A percentile compares a stretch with the other conserved stretches of the same genome.
These are phyloP conservation scores for Cercospora sp. DNA, from an alignment of 2,329 filamentous ascomycete species.

Conservation along the genomic window DNA sequence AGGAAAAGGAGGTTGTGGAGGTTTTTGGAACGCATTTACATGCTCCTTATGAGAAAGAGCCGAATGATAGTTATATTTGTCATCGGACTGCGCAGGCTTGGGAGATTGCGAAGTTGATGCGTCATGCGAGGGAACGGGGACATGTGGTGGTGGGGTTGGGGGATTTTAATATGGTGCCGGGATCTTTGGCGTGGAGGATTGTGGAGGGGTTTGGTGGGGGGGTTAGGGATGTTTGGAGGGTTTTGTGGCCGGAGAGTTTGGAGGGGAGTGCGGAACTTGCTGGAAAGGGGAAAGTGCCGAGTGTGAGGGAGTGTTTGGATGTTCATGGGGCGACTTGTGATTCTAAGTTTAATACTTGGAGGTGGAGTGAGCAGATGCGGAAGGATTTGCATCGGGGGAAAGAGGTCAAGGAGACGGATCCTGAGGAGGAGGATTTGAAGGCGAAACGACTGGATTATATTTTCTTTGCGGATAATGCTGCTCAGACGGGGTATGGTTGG, in stretches of 20 bases:
- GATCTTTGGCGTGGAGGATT: slow-evolving; percentile 78
- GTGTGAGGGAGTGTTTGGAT: slow-evolving; percentile 72
- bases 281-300: slow-evolving; percentile 70
- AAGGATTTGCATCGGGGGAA: slow-evolving; percentile 66
- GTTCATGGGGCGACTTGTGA: slow-evolving; percentile 89
- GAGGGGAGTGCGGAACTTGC: slow-evolving; percentile 70
- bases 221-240: slow-evolving; percentile 80
- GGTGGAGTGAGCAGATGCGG: slow-evolving; percentile 73
- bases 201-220: slow-evolving; percentile 71
- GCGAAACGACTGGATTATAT: slow-evolving; percentile 96
- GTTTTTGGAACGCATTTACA: slow-evolving; percentile 89
- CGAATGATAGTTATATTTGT: slow-evolving; percentile 80
- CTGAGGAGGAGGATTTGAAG: slow-evolving; percentile 64
- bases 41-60: slow-evolving; percentile 79
- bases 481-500: slow-evolving; percentile 56
- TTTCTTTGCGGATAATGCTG: slow-evolving; percentile 62
- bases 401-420: slow-evolving; percentile 56
- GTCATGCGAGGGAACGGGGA: slow-evolving; percentile 74
- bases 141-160: slow-evolving; percentile 83
- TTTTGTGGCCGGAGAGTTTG: slow-evolving; percentile 79
- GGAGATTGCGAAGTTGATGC: slow-evolving; percentile 88
- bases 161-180: slow-evolving; percentile 95
- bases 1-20: slow-evolving; percentile 67
- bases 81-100: slow-evolving; percentile 92
- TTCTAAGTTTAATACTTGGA: slow-evolving; percentile 85